A percentile compares a stretch with the other conserved stretches of the same genome.
Evolutionary conservation across 352 stramenopile genomes (phyloP).

Genomic region (Globisporangium lucens): DNA sequence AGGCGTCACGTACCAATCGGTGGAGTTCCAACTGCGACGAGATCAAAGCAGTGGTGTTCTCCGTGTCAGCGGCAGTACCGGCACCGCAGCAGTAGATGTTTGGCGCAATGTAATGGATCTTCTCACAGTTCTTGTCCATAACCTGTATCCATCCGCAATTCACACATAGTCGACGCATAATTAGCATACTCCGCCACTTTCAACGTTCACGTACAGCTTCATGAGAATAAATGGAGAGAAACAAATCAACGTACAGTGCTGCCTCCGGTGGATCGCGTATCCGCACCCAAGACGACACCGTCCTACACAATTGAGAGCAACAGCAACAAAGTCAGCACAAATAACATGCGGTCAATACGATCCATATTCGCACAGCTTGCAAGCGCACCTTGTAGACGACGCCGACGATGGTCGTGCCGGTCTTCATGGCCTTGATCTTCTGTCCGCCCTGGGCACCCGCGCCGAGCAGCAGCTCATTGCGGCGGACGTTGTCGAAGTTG

Average conservation of each 20-base stretch:
- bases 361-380: background rate
- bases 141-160: slow-evolving; percentile 43
- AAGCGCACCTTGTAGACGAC: slow-evolving; percentile 90
- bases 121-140: slow-evolving; percentile 99
- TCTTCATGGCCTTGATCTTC: slow-evolving; percentile 89
- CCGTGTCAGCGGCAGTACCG: slow-evolving; percentile 96
- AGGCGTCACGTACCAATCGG: slow-evolving; percentile 70
- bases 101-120: slow-evolving; percentile 99
- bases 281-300: slow-evolving; percentile 95
- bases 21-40: slow-evolving; percentile 95
- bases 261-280: slow-evolving; percentile 96
- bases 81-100: slow-evolving; percentile 99
- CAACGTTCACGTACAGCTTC: too few relatives aligned
- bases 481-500: slow-evolving; percentile 92
- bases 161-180: background rate
- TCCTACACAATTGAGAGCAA: slow-evolving; percentile 39
- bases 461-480: slow-evolving; percentile 87
- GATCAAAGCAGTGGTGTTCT: slow-evolving; percentile 89
- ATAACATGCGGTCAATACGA: background rate
- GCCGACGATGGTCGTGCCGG: slow-evolving; percentile 96
- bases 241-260: slow-evolving; percentile 52
- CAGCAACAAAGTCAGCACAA: background rate
- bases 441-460: slow-evolving; percentile 40
- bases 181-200: background rate
- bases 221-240: too few relatives aligned